Evolutionary conservation across 768 basidiomycete species (phyloP), one percentile per base, ranked within the genome.

Genomic region (Amanita brunnescens): DNA sequence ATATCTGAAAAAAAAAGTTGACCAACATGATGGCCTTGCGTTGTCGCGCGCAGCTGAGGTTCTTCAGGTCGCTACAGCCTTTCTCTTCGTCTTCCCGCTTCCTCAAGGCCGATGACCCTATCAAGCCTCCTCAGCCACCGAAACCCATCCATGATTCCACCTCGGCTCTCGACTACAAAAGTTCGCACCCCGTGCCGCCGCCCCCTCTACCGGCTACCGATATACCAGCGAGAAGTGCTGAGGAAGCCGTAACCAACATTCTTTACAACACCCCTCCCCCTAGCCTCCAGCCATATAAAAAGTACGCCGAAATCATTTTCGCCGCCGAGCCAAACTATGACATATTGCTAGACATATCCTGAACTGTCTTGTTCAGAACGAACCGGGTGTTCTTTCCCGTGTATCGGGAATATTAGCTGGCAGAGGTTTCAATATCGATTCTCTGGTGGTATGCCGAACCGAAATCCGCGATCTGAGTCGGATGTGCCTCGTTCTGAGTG

Each of bases 291-390:
- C 92, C 92, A 1, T 96, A 83, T 70, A 94, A 94, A 77, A 90
- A 87, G 91, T 91, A 59, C 56, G 79, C 70, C 30, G 30, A 24
- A 39, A 26, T 33, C 39, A 30, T 48, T 32, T 38, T n/a, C 18
- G 7, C 24, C 2, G 6, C 40, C 37, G 5, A 33, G 9, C n/a
- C n/a, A 16, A 1, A n/a, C 38, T 24, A 6, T 14, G 13, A 10
- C 29, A 13, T 14, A 23, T 2, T 18, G 21, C 4, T 60, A 97
- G 93, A 66, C 95, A 98, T 63, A 80, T 94, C 52, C 78, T 98
- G 55, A 98, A 99, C 71, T 97, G 94, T 67, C 82, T 99, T 54
- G 96, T 98, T 3, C 96, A 99, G 69, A 97, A 99, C 65, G 96
- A 99, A 70, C 96, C 96, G 2, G 96, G 96, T 61, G 96, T 99